Evolutionary conservation across 2,329 filamentous ascomycete species (phyloP).

Genomic region (Curvularia verruculosa): DNA sequence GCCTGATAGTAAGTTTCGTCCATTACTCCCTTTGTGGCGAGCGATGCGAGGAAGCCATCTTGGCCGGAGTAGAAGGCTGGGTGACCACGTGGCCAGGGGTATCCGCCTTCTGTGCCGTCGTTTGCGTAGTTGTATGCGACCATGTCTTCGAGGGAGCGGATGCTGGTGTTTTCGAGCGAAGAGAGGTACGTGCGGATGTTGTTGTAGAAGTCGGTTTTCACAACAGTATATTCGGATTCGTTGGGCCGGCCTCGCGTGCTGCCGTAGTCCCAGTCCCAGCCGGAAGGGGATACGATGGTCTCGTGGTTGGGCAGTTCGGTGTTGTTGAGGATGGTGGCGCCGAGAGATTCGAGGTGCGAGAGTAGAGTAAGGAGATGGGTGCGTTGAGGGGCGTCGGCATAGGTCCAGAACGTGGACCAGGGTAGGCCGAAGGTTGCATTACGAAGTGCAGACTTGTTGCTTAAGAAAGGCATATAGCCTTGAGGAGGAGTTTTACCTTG

Average conservation of each 20-base stretch:
- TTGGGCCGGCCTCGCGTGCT: conserved; percentile 66
- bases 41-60: conserved; percentile 70
- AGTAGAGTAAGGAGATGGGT: conserved; percentile 58
- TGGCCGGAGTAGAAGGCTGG: conserved; percentile 67
- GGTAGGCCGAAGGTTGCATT: conserved; percentile 72
- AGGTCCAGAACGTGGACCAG: conserved; percentile 73
- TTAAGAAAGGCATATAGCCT: conserved; percentile 65
- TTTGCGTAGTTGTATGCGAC: conserved; percentile 58
- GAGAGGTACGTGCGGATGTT: conserved; percentile 69
- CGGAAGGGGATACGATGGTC: conserved; percentile 66
- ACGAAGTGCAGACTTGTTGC: conserved; percentile 60
- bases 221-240: conserved; percentile 74
- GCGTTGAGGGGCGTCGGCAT: conserved; percentile 63
- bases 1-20: conserved; percentile 72
- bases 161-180: conserved; percentile 60
- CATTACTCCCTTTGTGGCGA: conserved; percentile 65
- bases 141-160: conserved; percentile 34
- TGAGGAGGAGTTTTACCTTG: conserved; percentile 57
- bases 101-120: conserved; percentile 69
- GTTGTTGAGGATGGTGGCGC: conserved; percentile 71
- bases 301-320: conserved; percentile 71
- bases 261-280: conserved; percentile 79
- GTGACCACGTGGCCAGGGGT: conserved; percentile 57
- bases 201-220: conserved; percentile 75
- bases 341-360: conserved; percentile 62